Percentiles rank a stretch among this genome's conserved stretches.
Conservation (phyloP, 345 rosid species). For the Noccaea bulbosa region DNA sequence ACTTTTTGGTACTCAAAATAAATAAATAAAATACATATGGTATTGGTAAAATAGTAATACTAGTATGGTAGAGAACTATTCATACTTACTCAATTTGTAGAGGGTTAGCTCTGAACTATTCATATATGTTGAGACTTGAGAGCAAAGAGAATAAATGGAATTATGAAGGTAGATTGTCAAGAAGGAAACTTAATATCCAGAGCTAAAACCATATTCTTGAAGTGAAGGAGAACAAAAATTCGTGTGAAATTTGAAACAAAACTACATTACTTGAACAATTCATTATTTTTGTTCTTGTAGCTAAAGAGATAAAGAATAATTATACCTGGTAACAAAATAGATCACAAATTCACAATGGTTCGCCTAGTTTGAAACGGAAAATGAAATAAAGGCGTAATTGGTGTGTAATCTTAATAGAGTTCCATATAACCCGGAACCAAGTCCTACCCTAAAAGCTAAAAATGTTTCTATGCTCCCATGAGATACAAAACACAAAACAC, state of each 20-base stretch:
- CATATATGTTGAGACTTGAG: background rate
- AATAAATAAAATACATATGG: constrained; percentile 1
- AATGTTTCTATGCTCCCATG: constrained; percentile 35
- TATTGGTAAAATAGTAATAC: constrained; percentile 9
- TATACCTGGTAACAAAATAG: background rate
- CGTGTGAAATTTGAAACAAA: constrained; percentile 1
- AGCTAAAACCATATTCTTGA: constrained; percentile 11
- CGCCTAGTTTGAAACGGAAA: background rate
- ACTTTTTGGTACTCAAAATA: background rate
- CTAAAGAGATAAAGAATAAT: background rate
- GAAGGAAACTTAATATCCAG: background rate
- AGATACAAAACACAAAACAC: background rate
- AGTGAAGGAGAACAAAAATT: background rate
- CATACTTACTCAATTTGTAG: constrained; percentile 22
- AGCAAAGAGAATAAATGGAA: background rate
- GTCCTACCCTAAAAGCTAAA: constrained; percentile 28
- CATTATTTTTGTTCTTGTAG: background rate
- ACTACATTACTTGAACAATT: background rate
- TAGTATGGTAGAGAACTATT: constrained; percentile 23
- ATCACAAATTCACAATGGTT: background rate
- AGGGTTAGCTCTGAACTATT: constrained; percentile 14
- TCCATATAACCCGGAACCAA: constrained; percentile 25
- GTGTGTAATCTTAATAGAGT: constrained; percentile 22
- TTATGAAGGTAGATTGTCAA: constrained; percentile 16
- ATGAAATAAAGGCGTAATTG: constrained; percentile 12